These are phyloP conservation scores for Epichloe sylvatica DNA, from an alignment of 2,329 filamentous ascomycete genomes.

Conservation along the genomic window DNA sequence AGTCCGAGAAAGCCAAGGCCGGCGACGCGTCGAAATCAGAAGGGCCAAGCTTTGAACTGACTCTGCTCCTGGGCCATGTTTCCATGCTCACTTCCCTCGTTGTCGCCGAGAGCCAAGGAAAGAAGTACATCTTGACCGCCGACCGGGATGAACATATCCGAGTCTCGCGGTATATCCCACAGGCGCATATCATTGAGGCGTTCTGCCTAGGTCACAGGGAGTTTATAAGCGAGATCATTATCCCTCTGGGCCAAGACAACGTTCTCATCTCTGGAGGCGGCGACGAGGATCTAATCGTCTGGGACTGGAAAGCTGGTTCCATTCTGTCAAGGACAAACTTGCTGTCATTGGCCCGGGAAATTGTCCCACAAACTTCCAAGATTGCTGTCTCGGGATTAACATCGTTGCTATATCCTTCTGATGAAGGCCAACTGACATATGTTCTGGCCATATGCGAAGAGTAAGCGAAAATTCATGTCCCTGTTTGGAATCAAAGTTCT, in stretches of 20 bases:
- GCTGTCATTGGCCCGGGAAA: constrained; percentile 26
- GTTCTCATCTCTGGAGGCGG: constrained; percentile 76
- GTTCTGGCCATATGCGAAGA: constrained; percentile 44
- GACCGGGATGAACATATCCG: constrained; percentile 65
- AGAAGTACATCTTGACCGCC: constrained; percentile 39
- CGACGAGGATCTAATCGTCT: constrained; percentile 63
- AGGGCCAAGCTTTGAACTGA: constrained; percentile 51
- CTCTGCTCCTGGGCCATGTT: constrained; percentile 79
- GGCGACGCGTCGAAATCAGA: constrained; percentile 15
- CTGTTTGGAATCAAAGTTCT: constrained; percentile 3
- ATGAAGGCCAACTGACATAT: constrained; percentile 16
- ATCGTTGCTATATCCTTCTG: constrained; percentile 19
- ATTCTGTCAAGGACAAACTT: constrained; percentile 43
- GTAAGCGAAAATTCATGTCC: constrained; percentile 23
- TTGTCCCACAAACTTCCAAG: constrained; percentile 23
- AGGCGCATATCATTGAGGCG: constrained; percentile 75
- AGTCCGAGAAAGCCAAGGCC: constrained; percentile 15
- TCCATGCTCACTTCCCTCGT: constrained; percentile 77
- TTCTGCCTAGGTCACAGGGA: constrained; percentile 82
- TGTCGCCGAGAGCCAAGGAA: constrained; percentile 30
- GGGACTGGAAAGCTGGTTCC: constrained; percentile 57
- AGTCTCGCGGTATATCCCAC: constrained; percentile 65
- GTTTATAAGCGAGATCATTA: constrained; percentile 66
- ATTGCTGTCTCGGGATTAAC: constrained; percentile 34
- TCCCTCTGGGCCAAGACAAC: constrained; percentile 42